Percentiles rank a stretch among this genome's conserved stretches.
These are phyloP conservation scores for Myxozyma geophila DNA, from an alignment of 805 yeast species.

Conservation along the genomic window DNA sequence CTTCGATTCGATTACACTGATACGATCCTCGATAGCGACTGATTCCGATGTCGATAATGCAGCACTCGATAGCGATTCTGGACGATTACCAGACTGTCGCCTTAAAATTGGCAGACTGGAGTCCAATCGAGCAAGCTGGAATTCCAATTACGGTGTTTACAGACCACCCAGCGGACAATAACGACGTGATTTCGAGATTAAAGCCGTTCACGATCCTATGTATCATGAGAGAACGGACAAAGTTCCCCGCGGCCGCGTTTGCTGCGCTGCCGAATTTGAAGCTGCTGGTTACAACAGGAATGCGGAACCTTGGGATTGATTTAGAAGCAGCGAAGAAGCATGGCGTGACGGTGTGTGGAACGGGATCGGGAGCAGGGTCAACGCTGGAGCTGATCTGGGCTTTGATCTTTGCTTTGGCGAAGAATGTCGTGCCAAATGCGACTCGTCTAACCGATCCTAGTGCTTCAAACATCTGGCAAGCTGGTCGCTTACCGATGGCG, in stretches of 20 bases:
- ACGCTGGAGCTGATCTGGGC: slow-evolving; percentile 39
- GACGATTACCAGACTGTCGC: slow-evolving; percentile 39
- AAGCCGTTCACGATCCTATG: slow-evolving; percentile 34
- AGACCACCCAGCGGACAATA: slow-evolving; percentile 21
- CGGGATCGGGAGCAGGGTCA: slow-evolving; percentile 26
- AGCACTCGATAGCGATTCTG: slow-evolving; percentile 30
- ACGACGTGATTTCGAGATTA: slow-evolving; percentile 20
- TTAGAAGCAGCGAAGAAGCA: slow-evolving; percentile 28
- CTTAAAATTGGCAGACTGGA: slow-evolving; percentile 34
- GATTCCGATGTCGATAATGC: not conserved
- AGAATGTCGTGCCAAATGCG: slow-evolving; percentile 32
- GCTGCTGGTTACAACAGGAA: slow-evolving; percentile 36
- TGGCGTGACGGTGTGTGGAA: slow-evolving; percentile 36
- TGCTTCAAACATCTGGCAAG: slow-evolving; percentile 35
- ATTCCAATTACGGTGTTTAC: slow-evolving; percentile 35
- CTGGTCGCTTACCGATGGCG: slow-evolving; percentile 32
- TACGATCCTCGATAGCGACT: not conserved
- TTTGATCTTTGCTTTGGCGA: slow-evolving; percentile 29
- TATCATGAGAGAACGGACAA: slow-evolving; percentile 39
- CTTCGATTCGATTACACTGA: too few species aligned
- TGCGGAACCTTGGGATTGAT: slow-evolving; percentile 36
- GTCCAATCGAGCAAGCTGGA: slow-evolving; percentile 7
- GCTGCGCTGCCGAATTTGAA: slow-evolving; percentile 34
- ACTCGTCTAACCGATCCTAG: slow-evolving; percentile 20
- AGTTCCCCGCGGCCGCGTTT: slow-evolving; percentile 25